Conservation (phyloP, 2,329 filamentous ascomycete species). For the Didymella exigua region DNA sequence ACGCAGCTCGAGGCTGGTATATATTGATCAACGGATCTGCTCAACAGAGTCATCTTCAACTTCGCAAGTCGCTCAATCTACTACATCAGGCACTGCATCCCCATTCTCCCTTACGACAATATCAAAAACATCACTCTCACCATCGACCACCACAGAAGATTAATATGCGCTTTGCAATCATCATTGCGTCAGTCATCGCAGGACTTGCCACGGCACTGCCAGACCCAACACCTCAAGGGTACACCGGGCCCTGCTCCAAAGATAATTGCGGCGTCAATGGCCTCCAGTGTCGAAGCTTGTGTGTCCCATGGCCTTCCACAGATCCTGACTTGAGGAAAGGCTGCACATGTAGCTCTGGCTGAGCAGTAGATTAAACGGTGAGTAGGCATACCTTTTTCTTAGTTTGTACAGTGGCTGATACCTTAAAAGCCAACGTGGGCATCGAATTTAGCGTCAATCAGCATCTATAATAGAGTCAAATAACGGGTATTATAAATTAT, state of each 20-base stretch:
- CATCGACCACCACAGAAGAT: neutral
- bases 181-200: constrained; percentile 2
- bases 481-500: neutral
- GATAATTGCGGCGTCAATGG: constrained; percentile 11
- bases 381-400: neutral
- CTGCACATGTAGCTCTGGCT: constrained; percentile 15
- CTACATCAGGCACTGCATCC: neutral
- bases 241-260: constrained; percentile 17
- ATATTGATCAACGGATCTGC: neutral
- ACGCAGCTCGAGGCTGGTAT: constrained; percentile 1
- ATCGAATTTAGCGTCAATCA: neutral
- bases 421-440: neutral
- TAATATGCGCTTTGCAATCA: constrained; percentile 11
- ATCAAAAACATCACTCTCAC: neutral
- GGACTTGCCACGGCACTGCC: constrained; percentile 18
- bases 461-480: neutral
- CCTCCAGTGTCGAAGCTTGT: neutral
- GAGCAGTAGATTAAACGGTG: neutral
- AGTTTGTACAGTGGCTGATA: neutral
- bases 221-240: constrained; percentile 25
- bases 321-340: constrained; percentile 18
- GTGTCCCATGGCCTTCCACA: constrained; percentile 12
- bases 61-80: neutral
- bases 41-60: neutral
- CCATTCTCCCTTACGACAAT: neutral